Conservation (phyloP, 2,329 filamentous ascomycete species). For the Hymenoscyphus infarciens region DNA sequence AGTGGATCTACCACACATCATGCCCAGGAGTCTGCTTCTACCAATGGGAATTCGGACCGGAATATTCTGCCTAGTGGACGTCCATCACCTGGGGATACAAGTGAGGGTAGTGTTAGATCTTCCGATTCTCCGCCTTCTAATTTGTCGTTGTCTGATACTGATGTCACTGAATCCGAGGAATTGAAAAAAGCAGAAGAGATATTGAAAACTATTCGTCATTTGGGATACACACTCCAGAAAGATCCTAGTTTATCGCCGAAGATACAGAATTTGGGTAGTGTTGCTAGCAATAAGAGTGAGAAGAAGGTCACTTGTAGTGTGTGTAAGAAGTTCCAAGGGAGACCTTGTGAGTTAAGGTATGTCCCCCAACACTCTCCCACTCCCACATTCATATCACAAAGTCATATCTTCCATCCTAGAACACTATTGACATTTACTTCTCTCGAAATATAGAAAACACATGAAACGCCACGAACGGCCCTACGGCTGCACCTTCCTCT, state of each 20-base stretch:
- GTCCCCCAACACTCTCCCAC: constrained; percentile 24
- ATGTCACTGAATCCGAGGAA: constrained; percentile 18
- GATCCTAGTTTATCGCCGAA: constrained; percentile 21
- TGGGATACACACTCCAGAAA: constrained; percentile 29
- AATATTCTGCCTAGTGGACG: constrained; percentile 25
- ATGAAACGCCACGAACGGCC: constrained; percentile 75
- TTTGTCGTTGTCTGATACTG: constrained; percentile 12
- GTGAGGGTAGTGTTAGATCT: constrained; percentile 8
- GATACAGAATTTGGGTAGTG: constrained; percentile 26
- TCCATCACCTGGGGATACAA: constrained; percentile 13
- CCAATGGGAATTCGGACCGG: constrained; percentile 15
- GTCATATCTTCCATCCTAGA: not conserved
- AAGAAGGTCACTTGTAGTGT: constrained; percentile 36
- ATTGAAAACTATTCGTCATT: constrained; percentile 24
- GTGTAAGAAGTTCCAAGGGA: constrained; percentile 47
- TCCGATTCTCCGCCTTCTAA: constrained; percentile 14
- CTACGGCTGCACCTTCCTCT: constrained; percentile 73
- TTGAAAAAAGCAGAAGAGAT: constrained; percentile 26
- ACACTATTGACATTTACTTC: no score
- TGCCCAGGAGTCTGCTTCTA: not conserved
- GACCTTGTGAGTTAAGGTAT: constrained; percentile 57
- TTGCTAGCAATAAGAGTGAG: constrained; percentile 30
- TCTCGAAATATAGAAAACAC: constrained; percentile 56
- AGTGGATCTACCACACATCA: constrained; percentile 13
- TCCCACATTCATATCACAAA: not conserved